Evolutionary conservation across 352 stramenopile species (phyloP).

Genomic region (Pilasporangium apinafurcum): DNA sequence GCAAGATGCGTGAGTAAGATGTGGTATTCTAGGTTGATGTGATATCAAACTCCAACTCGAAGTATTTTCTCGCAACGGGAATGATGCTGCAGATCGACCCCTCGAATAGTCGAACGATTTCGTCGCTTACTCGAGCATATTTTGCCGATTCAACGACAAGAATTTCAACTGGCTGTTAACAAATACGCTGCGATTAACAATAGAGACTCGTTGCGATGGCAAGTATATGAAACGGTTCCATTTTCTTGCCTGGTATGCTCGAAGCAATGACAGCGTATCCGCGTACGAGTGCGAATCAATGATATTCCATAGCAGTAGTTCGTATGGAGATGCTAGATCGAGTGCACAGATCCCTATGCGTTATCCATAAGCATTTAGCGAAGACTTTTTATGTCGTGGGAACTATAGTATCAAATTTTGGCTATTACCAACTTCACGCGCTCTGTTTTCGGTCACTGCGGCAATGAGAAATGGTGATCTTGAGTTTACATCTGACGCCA

Average conservation of each 20-base stretch:
- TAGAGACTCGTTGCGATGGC: too few relatives aligned
- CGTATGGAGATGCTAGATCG: constrained; percentile 60
- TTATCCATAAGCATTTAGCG: not conserved
- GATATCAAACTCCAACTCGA: constrained; percentile 33
- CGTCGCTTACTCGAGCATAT: constrained; percentile 56
- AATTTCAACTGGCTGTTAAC: constrained; percentile 56
- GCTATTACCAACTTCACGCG: constrained; percentile 6
- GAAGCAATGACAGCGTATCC: constrained; percentile 60
- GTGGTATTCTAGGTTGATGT: not conserved
- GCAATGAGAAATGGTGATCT: constrained; percentile 8
- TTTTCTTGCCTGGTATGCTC: constrained; percentile 52
- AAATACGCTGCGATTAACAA: too few relatives aligned
- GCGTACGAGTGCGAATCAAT: constrained; percentile 76
- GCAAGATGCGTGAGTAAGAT: not conserved
- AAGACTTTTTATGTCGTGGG: not conserved
- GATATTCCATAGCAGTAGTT: constrained; percentile 70
- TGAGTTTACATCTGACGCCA: not conserved
- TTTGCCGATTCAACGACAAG: constrained; percentile 62
- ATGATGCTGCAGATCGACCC: constrained; percentile 51
- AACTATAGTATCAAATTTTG: not conserved
- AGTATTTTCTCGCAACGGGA: constrained; percentile 72
- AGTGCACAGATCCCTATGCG: constrained; percentile 72
- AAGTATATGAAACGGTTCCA: not conserved
- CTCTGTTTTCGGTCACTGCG: constrained; percentile 9
- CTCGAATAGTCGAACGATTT: constrained; percentile 54